Base-by-base conservation (phyloP, 164 flowering plant species). In the Vitis rotundifolia region DNA sequence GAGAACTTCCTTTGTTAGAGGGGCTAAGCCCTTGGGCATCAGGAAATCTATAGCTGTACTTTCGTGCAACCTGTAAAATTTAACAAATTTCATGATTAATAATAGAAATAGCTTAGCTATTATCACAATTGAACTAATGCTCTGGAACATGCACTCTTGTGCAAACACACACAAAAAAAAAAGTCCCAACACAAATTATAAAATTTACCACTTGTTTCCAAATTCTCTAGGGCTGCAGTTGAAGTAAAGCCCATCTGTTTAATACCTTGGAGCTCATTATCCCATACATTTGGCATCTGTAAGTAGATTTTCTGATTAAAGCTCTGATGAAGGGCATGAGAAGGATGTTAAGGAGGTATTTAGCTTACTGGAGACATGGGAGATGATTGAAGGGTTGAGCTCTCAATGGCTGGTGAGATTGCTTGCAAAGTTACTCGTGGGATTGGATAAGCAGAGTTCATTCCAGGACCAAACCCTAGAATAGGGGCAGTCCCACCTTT, bases 231-330 rank as follows among this genome's bases (percentile, higher is more conserved):
- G 28, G 0, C 61, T 1, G 37, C 11, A 9, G 14, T 12, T 19
- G 61, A 26, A 13, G 13, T 59, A 59, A 59, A 59, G 61, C 61
- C 14, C 61, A 59, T 59, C 28, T 11, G 37, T 14, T 13, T 22
- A 1, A 26, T 26, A 59, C 44, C 13, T 4, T 59, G 61, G 61
- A 59, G 37, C 61, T 59, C 61, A 26, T 22, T 11, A 16, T 59
- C 61, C 61, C 61, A 18, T 22, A 26, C 11, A 37, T 37, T 59
- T 26, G 61, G 61, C 61, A 59, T 59, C 61, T 59, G 37, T 16
- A 22, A 59, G 31, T 59, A 59, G 2, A 59, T 59, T 26, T 11
- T 59, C 44, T 8, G 3, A 11, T 59, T 11, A 59, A 59, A 59
- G 61, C 61, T 9, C 28, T 26, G 37, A 59, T 10, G n/a, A 59